phyloP scores from a whole-genome alignment of 1,139 yeast genomes.

The Yamadazyma pseudoaaseri region DNA sequence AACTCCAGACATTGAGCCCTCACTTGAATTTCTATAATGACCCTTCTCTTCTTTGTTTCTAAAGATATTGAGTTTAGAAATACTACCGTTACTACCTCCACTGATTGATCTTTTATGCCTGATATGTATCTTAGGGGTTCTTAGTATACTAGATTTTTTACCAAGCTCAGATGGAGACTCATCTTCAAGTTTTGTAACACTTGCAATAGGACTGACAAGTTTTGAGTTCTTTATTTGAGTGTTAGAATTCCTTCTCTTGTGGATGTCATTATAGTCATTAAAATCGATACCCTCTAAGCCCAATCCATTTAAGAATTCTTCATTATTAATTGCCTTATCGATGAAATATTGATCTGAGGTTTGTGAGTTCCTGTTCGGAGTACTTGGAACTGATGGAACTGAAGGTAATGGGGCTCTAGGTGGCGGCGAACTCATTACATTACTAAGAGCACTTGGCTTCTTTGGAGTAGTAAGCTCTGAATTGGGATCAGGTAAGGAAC shows the following conservation, averaged over 20 bases:
- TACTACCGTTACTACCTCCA: slow-evolving; percentile 31
- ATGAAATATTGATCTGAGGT: slow-evolving; percentile 14
- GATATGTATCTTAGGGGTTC: slow-evolving; percentile 33
- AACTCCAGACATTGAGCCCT: slow-evolving; percentile 30
- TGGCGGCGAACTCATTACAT: slow-evolving; percentile 29
- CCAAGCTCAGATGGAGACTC: slow-evolving; percentile 8
- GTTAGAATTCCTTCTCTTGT: slow-evolving; percentile 6
- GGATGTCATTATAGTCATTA: slow-evolving; percentile 14
- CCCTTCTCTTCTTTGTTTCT: slow-evolving; percentile 24
- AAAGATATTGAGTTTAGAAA: slow-evolving; percentile 35
- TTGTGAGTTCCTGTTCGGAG: slow-evolving; percentile 18
- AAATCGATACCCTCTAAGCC: slow-evolving; percentile 41
- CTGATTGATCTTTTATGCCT: slow-evolving; percentile 45
- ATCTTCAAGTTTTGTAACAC: slow-evolving; percentile 40
- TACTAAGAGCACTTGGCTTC: slow-evolving; percentile 6
- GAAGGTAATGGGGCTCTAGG: slow-evolving; percentile 33
- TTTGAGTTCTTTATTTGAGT: too few species aligned
- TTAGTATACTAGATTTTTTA: slow-evolving; percentile 29
- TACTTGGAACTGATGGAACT: slow-evolving; percentile 15
- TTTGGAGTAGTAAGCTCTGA: slow-evolving; percentile 20
- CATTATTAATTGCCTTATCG: slow-evolving; percentile 16
- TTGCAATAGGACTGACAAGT: slow-evolving; percentile 23
- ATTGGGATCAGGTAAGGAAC: slow-evolving; percentile 11
- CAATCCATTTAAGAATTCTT: slow-evolving; percentile 33
- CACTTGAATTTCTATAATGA: slow-evolving; percentile 44